Percentiles rank a stretch among this genome's conserved stretches.
These are phyloP conservation scores for Neckera pumila DNA, from an alignment of 225 moss, liverwort and hornwort genomes.

Conservation along the genomic window DNA sequence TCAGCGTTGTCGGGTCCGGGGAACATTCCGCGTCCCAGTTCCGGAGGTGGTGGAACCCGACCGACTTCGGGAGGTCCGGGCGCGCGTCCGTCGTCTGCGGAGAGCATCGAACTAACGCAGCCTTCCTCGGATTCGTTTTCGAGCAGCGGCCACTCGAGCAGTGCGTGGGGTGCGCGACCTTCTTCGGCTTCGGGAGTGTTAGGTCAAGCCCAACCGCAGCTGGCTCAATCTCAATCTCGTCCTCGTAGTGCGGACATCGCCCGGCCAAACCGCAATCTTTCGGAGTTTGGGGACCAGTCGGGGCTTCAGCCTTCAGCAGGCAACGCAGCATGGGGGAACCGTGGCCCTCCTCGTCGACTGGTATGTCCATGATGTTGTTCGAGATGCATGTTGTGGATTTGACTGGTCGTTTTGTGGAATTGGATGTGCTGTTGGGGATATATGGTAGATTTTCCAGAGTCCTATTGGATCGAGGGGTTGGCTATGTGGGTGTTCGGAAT, in stretches of 20 bases:
- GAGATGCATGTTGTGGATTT: background rate
- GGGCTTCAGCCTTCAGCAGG: constrained; percentile 23
- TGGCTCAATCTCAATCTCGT: constrained; percentile 29
- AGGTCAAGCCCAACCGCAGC: constrained; percentile 71
- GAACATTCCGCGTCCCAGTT: constrained; percentile 68
- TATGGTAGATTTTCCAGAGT: background rate
- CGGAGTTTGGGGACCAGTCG: constrained; percentile 67
- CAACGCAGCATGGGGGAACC: constrained; percentile 63
- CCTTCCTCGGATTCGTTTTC: constrained; percentile 24
- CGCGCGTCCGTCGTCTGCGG: constrained; percentile 67
- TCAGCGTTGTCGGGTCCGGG: constrained; percentile 32
- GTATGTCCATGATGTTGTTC: constrained; percentile 2
- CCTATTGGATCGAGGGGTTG: background rate
- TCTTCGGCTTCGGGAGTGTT: constrained; percentile 82
- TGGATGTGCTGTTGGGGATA: background rate
- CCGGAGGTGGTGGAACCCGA: constrained; percentile 63
- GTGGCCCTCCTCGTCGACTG: constrained; percentile 59
- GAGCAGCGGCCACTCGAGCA: constrained; percentile 5
- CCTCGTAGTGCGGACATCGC: constrained; percentile 88
- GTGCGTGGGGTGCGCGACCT: constrained; percentile 74
- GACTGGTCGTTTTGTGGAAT: background rate
- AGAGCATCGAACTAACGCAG: constrained; percentile 47
- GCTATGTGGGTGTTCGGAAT: background rate
- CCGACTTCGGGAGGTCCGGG: constrained; percentile 71
- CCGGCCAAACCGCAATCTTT: constrained; percentile 42